Conservation (phyloP, 2,329 filamentous ascomycete species). For the Scedosporium minutisporum region DNA sequence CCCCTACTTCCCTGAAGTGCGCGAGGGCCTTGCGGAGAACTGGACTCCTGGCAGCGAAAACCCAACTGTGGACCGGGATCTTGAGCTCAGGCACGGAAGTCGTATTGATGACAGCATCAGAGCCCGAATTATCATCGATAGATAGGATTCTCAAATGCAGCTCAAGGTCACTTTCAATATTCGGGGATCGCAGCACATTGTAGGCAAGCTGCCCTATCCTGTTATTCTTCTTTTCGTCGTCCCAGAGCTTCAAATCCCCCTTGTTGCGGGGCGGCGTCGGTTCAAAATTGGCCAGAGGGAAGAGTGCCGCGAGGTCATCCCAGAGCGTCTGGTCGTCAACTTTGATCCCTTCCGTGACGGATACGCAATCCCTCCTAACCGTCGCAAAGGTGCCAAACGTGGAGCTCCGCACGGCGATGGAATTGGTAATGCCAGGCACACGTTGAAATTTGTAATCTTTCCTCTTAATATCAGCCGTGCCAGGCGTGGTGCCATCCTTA, state of each 20-base stretch:
- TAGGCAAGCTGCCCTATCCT: slow-evolving; percentile 40
- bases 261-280: slow-evolving; percentile 26
- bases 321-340: slow-evolving; percentile 61
- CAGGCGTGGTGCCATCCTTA: slow-evolving; percentile 50
- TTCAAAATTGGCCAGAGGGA: slow-evolving; percentile 56
- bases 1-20: slow-evolving; percentile 43
- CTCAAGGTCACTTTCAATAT: slow-evolving; percentile 55
- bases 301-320: slow-evolving; percentile 61
- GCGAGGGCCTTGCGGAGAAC: slow-evolving; percentile 54
- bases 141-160: slow-evolving; percentile 34
- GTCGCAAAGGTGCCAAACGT: slow-evolving; percentile 84
- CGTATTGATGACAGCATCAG: slow-evolving; percentile 37
- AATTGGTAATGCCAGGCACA: slow-evolving; percentile 77
- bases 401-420: slow-evolving; percentile 76
- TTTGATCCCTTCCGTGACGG: slow-evolving; percentile 61
- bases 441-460: slow-evolving; percentile 96
- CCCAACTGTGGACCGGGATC: slow-evolving; percentile 76
- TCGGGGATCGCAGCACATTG: slow-evolving; percentile 49
- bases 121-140: slow-evolving; percentile 26
- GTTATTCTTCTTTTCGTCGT: slow-evolving; percentile 24
- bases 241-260: slow-evolving; percentile 33
- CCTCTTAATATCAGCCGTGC: slow-evolving; percentile 46
- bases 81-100: slow-evolving; percentile 57
- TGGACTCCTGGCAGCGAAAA: slow-evolving; percentile 65
- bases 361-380: slow-evolving; percentile 72